Conservation (phyloP, 257 asterid genomes). For the Coffea eugenioides region DNA sequence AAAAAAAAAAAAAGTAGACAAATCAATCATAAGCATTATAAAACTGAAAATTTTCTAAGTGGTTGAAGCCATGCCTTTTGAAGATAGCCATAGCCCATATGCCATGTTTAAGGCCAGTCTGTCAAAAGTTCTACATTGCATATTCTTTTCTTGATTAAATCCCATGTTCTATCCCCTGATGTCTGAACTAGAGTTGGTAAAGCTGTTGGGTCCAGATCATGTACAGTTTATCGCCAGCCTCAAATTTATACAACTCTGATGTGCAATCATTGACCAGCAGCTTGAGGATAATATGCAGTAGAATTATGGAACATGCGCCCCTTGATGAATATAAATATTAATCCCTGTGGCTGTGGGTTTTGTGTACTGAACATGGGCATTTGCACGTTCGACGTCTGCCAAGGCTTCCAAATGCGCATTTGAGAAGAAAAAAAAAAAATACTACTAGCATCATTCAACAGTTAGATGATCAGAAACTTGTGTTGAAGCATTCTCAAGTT, state of each 20-base stretch:
- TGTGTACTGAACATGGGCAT: neutral
- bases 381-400: neutral
- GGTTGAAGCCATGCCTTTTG: neutral
- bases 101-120: conserved; percentile 12
- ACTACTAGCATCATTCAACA: neutral
- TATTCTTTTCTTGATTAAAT: neutral
- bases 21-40: neutral
- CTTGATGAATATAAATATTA: neutral
- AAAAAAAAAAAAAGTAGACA: too few species aligned
- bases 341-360: neutral
- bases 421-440: neutral
- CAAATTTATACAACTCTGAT: neutral
- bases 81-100: neutral
- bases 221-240: neutral
- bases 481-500: neutral
- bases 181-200: conserved; percentile 3
- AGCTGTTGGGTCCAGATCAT: conserved; percentile 17
- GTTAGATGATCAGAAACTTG: neutral
- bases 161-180: neutral
- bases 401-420: neutral
- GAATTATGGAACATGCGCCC: neutral
- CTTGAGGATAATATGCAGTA: neutral
- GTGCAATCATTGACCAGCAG: neutral
- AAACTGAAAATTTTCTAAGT: neutral
- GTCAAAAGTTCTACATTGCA: neutral